Percentiles rank a stretch among this genome's conserved stretches.
phyloP scores from a whole-genome alignment of 805 yeast genomes.

The Saccharomycopsis babjevae region DNA sequence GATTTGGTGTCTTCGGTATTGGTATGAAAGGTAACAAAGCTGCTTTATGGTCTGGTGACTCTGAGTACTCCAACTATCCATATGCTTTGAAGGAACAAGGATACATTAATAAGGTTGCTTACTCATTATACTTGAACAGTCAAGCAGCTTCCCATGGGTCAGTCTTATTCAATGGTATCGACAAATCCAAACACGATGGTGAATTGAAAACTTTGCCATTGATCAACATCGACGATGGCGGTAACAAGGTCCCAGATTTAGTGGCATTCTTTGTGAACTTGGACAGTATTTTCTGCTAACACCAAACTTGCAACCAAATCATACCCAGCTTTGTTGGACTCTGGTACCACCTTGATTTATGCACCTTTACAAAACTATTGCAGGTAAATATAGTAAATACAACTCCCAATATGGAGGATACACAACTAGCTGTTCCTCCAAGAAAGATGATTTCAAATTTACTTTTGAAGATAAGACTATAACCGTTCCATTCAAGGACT shows the following conservation, averaged over 20 bases:
- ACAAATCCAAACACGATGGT: slow-evolving; percentile 31
- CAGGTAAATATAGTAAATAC: neutral
- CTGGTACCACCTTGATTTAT: slow-evolving; percentile 44
- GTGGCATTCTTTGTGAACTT: slow-evolving; percentile 14
- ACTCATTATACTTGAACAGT: slow-evolving; percentile 36
- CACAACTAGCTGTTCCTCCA: slow-evolving; percentile 8
- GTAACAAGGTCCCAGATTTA: neutral
- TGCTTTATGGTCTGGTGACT: slow-evolving; percentile 33
- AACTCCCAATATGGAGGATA: slow-evolving; percentile 1
- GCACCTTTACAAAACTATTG: slow-evolving; percentile 29
- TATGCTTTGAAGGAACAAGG: slow-evolving; percentile 30
- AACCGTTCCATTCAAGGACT: slow-evolving; percentile 10
- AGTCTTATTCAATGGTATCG: slow-evolving; percentile 35
- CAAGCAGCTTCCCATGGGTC: slow-evolving; percentile 25
- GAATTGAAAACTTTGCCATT: slow-evolving; percentile 23
- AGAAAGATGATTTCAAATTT: slow-evolving; percentile 11
- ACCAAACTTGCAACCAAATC: slow-evolving; percentile 17
- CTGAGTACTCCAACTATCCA: slow-evolving; percentile 23
- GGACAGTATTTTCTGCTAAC: slow-evolving; percentile 20
- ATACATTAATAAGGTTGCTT: slow-evolving; percentile 29
- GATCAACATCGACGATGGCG: slow-evolving; percentile 7
- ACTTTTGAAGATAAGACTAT: slow-evolving; percentile 5
- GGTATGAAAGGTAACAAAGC: slow-evolving; percentile 22
- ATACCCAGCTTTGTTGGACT: slow-evolving; percentile 37
- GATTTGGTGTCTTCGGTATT: slow-evolving; percentile 11